Evolutionary conservation across 352 stramenopile genomes (phyloP), one percentile per base, ranked within the genome.

Genomic region (Thraustochytrium striatum): DNA sequence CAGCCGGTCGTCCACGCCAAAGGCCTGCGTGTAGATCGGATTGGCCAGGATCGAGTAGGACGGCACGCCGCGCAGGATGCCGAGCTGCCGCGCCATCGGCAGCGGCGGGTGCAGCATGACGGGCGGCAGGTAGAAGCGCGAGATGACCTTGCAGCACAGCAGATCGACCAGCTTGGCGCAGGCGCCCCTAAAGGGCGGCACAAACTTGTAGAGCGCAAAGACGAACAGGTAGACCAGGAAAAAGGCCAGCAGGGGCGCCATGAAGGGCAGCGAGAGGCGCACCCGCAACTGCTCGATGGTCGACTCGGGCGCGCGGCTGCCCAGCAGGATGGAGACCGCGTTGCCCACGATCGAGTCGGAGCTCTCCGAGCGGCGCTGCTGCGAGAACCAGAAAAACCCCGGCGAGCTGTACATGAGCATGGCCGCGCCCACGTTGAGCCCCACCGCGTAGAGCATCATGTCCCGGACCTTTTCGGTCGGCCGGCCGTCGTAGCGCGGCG

Each of bases 401-500:
- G 75, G 59, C 25, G 69, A 55, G 21, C 30, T 55, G 52, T 75
- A 75, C 65, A 75, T 81, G 52, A 55, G 82, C 7, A 82, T 41
- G 28, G 50, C 58, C 11, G 44, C 62, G n/a, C 16, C 33, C 21
- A 47, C 11, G 55, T 82, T 81, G 38, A 55, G 59, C 28, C 81
- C 38, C 43, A 79, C 30, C 25, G 58, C 41, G 35, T 72, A 57
- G 28, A 62, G 78, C 28, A 79, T 30, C 21, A 41, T 13, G 25
- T 32, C 65, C 11, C 28, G n/a, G 7, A 28, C 44, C 25, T 43
- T 57, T 13, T 83, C 82, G 3, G 44, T 75, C 59, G 91, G 86
- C 33, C 78, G 72, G 62, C 85, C 82, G 61, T 83, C 86, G 78
- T 89, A 89, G 68, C 81, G 84, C 21, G 87, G 87, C 19, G 87